A percentile compares a stretch with the other conserved stretches of the same genome.
Conservation (phyloP, 352 stramenopile species). For the Phytophthora sansomeana region DNA sequence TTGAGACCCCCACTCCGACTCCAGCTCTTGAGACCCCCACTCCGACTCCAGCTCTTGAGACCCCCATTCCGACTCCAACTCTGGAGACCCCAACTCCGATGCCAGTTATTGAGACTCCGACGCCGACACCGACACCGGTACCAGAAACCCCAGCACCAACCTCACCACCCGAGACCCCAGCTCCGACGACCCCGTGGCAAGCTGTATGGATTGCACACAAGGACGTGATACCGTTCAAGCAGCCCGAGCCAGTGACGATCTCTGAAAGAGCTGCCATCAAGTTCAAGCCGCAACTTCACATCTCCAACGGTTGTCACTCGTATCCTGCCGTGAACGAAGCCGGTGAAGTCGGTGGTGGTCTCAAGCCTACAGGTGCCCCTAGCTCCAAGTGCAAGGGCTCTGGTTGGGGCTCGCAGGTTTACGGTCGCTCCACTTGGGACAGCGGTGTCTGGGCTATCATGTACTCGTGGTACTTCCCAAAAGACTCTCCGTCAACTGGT, state of each 20-base stretch:
- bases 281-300: conserved; percentile 1
- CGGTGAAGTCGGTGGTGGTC: background rate
- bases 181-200: no score
- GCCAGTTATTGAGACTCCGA: no score
- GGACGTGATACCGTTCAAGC: no score
- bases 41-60: no score
- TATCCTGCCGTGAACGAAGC: conserved; percentile 9
- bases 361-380: background rate
- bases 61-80: no score
- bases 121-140: no score
- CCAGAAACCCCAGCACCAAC: no score
- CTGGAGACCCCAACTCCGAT: no score
- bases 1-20: no score
- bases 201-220: no score
- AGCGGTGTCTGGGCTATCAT: background rate
- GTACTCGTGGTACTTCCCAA: conserved; percentile 16
- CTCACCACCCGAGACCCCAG: no score
- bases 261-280: conserved; percentile 1
- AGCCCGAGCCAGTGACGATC: background rate
- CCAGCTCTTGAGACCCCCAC: no score
- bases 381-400: conserved; percentile 1
- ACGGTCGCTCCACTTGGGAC: conserved; percentile 1
- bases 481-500: background rate
- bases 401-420: background rate
- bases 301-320: background rate